Conservation (phyloP, 495 filamentous ascomycete species). For the Rhypophila decipiens region DNA sequence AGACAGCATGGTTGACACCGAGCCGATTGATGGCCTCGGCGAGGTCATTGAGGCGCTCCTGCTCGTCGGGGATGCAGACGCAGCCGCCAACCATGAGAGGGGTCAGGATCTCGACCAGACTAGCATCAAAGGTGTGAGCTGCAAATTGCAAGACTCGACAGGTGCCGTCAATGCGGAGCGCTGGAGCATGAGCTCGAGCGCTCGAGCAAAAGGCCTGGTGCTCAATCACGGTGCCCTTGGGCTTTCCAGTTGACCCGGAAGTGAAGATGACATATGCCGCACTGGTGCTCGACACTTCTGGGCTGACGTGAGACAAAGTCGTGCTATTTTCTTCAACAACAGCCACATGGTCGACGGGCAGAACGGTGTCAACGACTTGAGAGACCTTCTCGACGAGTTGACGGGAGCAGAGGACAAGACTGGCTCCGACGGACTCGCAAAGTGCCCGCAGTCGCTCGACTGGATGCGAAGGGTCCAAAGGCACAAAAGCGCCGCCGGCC, state of each 20-base stretch:
- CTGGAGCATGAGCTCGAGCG: constrained; percentile 29
- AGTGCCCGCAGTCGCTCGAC: constrained; percentile 40
- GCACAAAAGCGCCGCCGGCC: constrained; percentile 52
- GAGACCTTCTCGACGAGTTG: constrained; percentile 2
- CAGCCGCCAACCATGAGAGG: constrained; percentile 39
- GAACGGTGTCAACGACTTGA: neutral
- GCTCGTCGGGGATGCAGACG: constrained; percentile 28
- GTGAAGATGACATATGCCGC: constrained; percentile 52
- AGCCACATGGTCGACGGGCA: constrained; percentile 9
- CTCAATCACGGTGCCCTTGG: constrained; percentile 38
- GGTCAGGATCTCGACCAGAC: constrained; percentile 49
- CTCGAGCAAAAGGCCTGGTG: constrained; percentile 33
- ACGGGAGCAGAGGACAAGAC: constrained; percentile 27
- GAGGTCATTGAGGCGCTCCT: constrained; percentile 19
- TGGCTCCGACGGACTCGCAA: constrained; percentile 32
- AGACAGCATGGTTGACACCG: constrained; percentile 43
- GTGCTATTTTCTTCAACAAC: neutral
- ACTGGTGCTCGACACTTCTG: constrained; percentile 5
- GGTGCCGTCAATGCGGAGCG: constrained; percentile 27
- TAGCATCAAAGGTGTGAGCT: constrained; percentile 54
- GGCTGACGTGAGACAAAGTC: neutral
- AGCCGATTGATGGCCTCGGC: constrained; percentile 30
- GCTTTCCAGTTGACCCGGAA: constrained; percentile 54
- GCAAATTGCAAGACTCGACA: constrained; percentile 52
- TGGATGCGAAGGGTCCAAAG: constrained; percentile 51